Percentiles rank a stretch among this genome's conserved stretches.
Evolutionary conservation across 2,329 filamentous ascomycete species (phyloP).

Genomic region (Blumeria hordei): DNA sequence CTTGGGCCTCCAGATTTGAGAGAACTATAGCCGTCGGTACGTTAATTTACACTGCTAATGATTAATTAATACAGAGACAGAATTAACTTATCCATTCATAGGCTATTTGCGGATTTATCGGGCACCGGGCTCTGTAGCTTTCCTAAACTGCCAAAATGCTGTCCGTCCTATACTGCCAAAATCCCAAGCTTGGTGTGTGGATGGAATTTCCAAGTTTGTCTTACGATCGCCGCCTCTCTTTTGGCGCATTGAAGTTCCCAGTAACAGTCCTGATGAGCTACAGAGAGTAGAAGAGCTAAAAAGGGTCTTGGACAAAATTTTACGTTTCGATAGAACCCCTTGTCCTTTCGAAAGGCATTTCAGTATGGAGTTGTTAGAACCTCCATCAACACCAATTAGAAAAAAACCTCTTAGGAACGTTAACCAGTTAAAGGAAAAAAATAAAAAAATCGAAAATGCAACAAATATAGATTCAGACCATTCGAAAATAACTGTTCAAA

Average conservation of each 20-base stretch:
- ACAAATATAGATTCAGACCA: conserved; percentile 5
- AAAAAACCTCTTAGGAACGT: conserved; percentile 45
- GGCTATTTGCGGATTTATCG: conserved; percentile 66
- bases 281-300: conserved; percentile 42
- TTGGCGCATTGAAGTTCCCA: conserved; percentile 72
- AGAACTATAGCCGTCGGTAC: conserved; percentile 56
- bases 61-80: no score
- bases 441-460: conserved; percentile 13
- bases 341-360: conserved; percentile 69
- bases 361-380: conserved; percentile 46
- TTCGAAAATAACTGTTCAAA: no score
- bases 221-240: conserved; percentile 66
- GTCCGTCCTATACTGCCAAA: conserved; percentile 71
- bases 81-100: conserved; percentile 8
- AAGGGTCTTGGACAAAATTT: conserved; percentile 41
- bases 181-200: conserved; percentile 85
- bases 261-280: conserved; percentile 36
- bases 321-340: conserved; percentile 69
- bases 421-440: conserved; percentile 4
- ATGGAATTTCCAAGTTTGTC: conserved; percentile 67
- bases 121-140: conserved; percentile 65
- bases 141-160: conserved; percentile 63
- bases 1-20: conserved; percentile 55
- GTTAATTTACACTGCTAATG: conserved; percentile 8
- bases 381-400: conserved; percentile 36